Evolutionary conservation across 2,329 filamentous ascomycete genomes (phyloP).

Genomic region (Aspergillus fischeri): DNA sequence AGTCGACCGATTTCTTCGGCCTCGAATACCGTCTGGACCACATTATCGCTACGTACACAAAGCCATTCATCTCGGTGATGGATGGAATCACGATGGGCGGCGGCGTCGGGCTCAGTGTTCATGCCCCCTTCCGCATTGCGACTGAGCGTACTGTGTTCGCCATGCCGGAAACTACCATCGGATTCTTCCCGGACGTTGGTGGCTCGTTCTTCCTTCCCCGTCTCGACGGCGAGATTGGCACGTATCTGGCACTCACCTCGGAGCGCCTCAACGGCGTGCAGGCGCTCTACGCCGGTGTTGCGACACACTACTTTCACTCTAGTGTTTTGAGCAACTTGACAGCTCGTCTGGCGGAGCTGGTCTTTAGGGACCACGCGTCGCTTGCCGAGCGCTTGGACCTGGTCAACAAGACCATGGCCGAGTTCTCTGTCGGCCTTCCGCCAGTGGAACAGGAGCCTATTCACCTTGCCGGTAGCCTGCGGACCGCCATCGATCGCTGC

Average conservation of each 20-base stretch:
- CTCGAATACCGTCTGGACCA: conserved; percentile 97
- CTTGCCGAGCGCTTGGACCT: conserved; percentile 61
- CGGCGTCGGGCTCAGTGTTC: conserved; percentile 87
- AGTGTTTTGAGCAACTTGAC: conserved; percentile 78
- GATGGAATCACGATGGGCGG: conserved; percentile 99
- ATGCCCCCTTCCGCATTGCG: conserved; percentile 93
- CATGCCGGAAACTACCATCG: conserved; percentile 98
- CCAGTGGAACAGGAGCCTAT: conserved; percentile 57
- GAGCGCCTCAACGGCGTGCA: conserved; percentile 77
- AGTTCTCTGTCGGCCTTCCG: conserved; percentile 83
- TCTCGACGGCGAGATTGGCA: conserved; percentile 80
- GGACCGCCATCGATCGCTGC: conserved; percentile 79
- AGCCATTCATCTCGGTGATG: conserved; percentile 93
- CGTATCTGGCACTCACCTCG: conserved; percentile 89
- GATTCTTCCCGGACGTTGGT: conserved; percentile 97
- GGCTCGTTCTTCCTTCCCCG: conserved; percentile 93
- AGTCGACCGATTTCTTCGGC: conserved; percentile 80
- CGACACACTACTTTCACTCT: conserved; percentile 95
- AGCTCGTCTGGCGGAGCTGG: conserved; percentile 78
- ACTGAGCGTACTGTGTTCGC: conserved; percentile 94
- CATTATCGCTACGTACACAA: conserved; percentile 85
- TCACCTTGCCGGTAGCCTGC: conserved; percentile 63
- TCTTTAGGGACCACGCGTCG: conserved; percentile 73
- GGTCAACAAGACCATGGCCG: conserved; percentile 85
- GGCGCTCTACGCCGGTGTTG: conserved; percentile 84